A percentile compares a stretch with the other conserved stretches of the same genome.
Evolutionary conservation across 2,329 filamentous ascomycete species (phyloP).

Genomic region (Periconia macrospinosa): DNA sequence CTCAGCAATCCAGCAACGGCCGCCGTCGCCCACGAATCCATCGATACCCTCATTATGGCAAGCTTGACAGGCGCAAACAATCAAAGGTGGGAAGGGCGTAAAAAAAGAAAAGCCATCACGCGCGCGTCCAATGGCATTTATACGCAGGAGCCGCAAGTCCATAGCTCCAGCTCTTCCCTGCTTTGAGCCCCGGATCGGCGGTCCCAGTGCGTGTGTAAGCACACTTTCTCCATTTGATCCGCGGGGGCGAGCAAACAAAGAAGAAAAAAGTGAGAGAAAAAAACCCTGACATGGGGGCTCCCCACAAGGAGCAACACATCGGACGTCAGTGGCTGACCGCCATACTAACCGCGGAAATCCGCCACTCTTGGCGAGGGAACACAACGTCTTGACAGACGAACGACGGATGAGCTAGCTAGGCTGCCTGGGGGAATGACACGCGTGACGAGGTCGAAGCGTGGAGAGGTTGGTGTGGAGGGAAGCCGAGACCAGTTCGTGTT

Average conservation of each 20-base stretch:
- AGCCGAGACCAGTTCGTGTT: neutral
- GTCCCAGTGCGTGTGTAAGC: too few species aligned
- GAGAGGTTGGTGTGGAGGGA: too few species aligned
- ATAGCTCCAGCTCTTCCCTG: too few species aligned
- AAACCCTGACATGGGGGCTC: neutral
- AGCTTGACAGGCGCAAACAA: neutral
- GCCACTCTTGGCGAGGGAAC: neutral
- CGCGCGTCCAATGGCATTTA: too few species aligned
- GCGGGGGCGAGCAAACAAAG: too few species aligned
- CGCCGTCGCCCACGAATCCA: neutral
- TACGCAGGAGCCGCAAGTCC: too few species aligned
- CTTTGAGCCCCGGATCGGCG: too few species aligned
- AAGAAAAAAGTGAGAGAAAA: neutral
- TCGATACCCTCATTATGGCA: neutral
- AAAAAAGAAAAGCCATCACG: neutral
- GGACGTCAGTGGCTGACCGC: neutral
- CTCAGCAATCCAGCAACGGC: neutral
- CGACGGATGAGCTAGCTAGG: neutral
- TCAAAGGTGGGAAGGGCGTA: neutral
- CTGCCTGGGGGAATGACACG: neutral
- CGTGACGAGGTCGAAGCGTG: neutral
- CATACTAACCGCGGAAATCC: neutral
- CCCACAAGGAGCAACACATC: neutral
- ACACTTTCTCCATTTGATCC: too few species aligned
- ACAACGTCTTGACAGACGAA: neutral